Evolutionary conservation across 305 asterid species (phyloP), one percentile per base, ranked within the genome.

Genomic region (Fraxinus latifolia): DNA sequence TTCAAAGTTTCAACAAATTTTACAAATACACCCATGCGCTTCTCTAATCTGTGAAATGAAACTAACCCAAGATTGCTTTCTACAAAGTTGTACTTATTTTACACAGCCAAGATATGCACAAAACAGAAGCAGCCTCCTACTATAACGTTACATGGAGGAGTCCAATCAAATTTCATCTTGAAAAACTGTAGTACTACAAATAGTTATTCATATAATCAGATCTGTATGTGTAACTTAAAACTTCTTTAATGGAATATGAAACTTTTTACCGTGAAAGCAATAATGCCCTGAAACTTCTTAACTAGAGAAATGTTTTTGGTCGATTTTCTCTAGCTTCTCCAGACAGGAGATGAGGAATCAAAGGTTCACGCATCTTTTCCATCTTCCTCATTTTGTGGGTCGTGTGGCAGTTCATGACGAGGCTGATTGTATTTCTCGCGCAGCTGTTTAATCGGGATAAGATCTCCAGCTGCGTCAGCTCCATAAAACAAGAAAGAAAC

Each of bases 381-480:
- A 53, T 80, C 80, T 78, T 85, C 89, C 70, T 89, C 93, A 15
- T 90, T 88, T 4, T 78, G 82, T 6, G 92, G 90, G 84, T 90
- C 90, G 74, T 88, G 86, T 0, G 99, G 97, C 75, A 94, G 89
- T 78, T 96, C 97, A 81, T 96, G 97, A 37, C 98, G 93, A 5
- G 97, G 93, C 84, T 87, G 94, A 82, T 81, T 91, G 85, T 92
- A 94, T 86, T 94, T 96, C 81, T 96, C 97, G 33, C 98, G 94
- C 76, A 96, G 93, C 89, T 93, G 96, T 88, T 90, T 94, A 74
- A 91, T 87, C 2, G 99, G 99, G 86, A 95, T 95, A 84, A 93
- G 91, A 86, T 96, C 98, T 82, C 98, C 98, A 7, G 93, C 96
- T 58, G 87, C 89, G 84, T 96, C 99, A 91, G 87, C 82, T 78